A percentile compares a stretch with the other conserved stretches of the same genome.
phyloP scores from a whole-genome alignment of 2,329 filamentous ascomycete species.

The Alternaria dauci region DNA sequence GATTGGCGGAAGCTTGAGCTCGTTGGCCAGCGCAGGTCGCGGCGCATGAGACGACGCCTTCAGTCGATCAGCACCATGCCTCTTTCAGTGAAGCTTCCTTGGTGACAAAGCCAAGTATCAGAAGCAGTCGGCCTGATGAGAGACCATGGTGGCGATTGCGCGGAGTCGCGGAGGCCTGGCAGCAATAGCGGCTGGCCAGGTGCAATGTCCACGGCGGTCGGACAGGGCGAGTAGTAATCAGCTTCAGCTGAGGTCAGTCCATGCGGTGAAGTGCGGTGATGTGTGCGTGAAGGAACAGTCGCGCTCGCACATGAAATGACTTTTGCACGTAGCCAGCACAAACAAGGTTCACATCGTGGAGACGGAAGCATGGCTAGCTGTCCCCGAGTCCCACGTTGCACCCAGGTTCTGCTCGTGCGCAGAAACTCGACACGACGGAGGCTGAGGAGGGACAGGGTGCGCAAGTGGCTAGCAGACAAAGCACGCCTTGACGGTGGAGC shows the following conservation, averaged over 20 bases:
- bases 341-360: slow-evolving; percentile 19
- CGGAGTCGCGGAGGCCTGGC: slow-evolving; percentile 1
- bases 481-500: slow-evolving; percentile 4
- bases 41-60: slow-evolving; percentile 24
- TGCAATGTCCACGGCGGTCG: slow-evolving; percentile 2
- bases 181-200: slow-evolving; percentile 6
- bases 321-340: slow-evolving; percentile 17
- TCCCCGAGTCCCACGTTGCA: slow-evolving; percentile 28
- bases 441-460: slow-evolving; percentile 7
- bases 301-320: slow-evolving; percentile 9
- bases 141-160: slow-evolving; percentile 20
- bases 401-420: slow-evolving; percentile 2
- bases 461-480: slow-evolving; percentile 1
- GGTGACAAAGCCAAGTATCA: slow-evolving; percentile 27
- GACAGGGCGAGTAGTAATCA: slow-evolving; percentile 5
- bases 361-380: slow-evolving; percentile 21
- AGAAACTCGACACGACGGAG: neutral
- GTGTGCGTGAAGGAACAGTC: slow-evolving; percentile 6
- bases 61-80: slow-evolving; percentile 33
- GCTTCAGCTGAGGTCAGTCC: slow-evolving; percentile 2
- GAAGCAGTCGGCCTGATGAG: slow-evolving; percentile 13
- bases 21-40: slow-evolving; percentile 26
- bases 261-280: neutral
- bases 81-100: slow-evolving; percentile 21
- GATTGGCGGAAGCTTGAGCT: slow-evolving; percentile 25